Base-by-base conservation (phyloP, 2,329 filamentous ascomycete species). In the Diaporthe sp. region DNA sequence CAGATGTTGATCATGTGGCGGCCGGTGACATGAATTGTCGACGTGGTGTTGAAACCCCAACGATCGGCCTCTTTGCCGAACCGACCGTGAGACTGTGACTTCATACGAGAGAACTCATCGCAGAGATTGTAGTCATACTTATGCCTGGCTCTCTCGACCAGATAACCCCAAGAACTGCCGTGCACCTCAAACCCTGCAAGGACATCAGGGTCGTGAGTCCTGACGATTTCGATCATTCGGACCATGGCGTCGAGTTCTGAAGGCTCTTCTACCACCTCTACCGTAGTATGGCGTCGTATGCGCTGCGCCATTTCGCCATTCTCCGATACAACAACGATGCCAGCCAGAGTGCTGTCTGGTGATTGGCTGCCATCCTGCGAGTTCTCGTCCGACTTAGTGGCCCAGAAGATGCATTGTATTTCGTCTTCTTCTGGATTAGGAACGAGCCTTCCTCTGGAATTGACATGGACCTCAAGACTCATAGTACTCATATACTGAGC, bases 1-100 rank as follows among this genome's bases (percentile, higher is more conserved):
- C 97, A 98, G 58, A 98, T 94, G 78, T 98, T 98, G 85, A 99
- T 96, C 88, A 97, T 95, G 81, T 98, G 96, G 75, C 97, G 90
- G 7, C 97, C 97, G 0, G 96, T 98, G n/a, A 99, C 91, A 72
- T 92, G 92, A 77, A 98, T 95, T 3, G 94, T 96, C 2, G 95
- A 98, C 0, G 96, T 97, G 71, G 96, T 95, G 76, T 95, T 97
- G 85, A 97, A 98, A 0, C 96, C 96, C 96, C 96, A 98, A 77
- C 91, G 90, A 81, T 98, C 96, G 66, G 91, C 92, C 32, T 97
- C 94, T 82, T 94, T 97, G 27, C 94, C 94, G 79, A 96, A 96
- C 71, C 93, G 91, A 3, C 95, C 94, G 81, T 96, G 92, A 0
- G 94, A 94, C 78, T 97, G 91, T 7, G 90, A 90, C 80, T 95